phyloP scores from a whole-genome alignment of 441 rosid species.

The Erodium moschatum region DNA sequence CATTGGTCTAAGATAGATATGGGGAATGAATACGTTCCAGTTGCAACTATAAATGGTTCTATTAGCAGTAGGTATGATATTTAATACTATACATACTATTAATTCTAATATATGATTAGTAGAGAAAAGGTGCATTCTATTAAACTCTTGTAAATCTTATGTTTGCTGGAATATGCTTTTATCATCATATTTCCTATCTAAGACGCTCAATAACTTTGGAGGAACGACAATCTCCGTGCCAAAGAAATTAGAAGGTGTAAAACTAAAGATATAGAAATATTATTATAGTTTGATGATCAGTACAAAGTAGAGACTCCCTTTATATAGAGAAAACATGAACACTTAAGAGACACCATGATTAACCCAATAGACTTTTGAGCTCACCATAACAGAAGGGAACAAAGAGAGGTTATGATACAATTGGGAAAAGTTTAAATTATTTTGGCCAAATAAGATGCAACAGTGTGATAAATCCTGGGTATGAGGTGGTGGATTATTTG shows the following conservation, averaged over 20 bases:
- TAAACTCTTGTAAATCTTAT: background rate
- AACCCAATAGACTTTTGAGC: too few relatives aligned
- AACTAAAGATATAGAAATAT: too few relatives aligned
- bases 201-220: background rate
- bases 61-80: slow-evolving; percentile 60
- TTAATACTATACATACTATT: background rate
- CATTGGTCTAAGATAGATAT: slow-evolving; percentile 79
- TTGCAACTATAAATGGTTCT: slow-evolving; percentile 63
- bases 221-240: background rate
- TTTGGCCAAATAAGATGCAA: background rate
- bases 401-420: background rate
- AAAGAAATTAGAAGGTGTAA: background rate
- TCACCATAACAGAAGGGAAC: background rate
- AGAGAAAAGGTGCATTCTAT: background rate
- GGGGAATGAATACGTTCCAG: slow-evolving; percentile 72
- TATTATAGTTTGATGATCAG: too few relatives aligned
- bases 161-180: background rate
- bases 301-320: too few relatives aligned
- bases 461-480: background rate
- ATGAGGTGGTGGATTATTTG: background rate
- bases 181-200: background rate
- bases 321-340: too few relatives aligned
- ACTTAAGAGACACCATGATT: too few relatives aligned
- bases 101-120: background rate
- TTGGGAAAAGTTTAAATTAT: background rate